A percentile compares a stretch with the other conserved stretches of the same genome.
These are phyloP conservation scores for baker's yeast (Saccharomyces cerevisiae) DNA, from an alignment of 805 yeast genomes.

Conservation along the genomic window DNA sequence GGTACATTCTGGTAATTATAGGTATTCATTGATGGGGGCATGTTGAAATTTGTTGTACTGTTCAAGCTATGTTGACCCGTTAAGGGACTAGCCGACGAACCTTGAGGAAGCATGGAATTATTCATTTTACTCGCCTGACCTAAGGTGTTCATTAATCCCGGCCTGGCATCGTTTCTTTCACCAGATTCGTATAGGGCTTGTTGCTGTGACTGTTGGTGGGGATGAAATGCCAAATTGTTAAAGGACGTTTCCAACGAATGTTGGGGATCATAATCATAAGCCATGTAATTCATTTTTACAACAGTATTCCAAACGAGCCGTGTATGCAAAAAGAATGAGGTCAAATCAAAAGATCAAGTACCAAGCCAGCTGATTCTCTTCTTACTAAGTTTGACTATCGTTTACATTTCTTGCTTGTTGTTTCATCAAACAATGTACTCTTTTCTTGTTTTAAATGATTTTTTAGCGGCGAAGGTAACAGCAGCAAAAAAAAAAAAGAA, in stretches of 20 bases:
- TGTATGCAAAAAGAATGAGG: not conserved
- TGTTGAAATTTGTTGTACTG: not conserved
- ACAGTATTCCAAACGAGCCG: not conserved
- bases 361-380: not conserved
- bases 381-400: not conserved
- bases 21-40: not conserved
- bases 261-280: slow-evolving; percentile 10
- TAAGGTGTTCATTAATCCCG: not conserved
- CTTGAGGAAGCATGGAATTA: not conserved
- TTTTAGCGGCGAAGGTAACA: slow-evolving; percentile 1
- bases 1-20: not conserved
- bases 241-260: slow-evolving; percentile 9
- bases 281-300: slow-evolving; percentile 10
- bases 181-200: not conserved
- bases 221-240: slow-evolving; percentile 5
- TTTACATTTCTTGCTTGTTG: not conserved
- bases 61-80: not conserved
- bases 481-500: slow-evolving; percentile 2
- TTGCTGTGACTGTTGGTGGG: not conserved
- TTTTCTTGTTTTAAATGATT: not conserved
- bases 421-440: not conserved
- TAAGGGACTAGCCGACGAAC: not conserved
- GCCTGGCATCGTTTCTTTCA: not conserved
- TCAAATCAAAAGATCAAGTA: not conserved
- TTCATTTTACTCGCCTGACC: not conserved